Conservation (phyloP, 2,329 filamentous ascomycete genomes). For the Ampelomyces quisqualis region DNA sequence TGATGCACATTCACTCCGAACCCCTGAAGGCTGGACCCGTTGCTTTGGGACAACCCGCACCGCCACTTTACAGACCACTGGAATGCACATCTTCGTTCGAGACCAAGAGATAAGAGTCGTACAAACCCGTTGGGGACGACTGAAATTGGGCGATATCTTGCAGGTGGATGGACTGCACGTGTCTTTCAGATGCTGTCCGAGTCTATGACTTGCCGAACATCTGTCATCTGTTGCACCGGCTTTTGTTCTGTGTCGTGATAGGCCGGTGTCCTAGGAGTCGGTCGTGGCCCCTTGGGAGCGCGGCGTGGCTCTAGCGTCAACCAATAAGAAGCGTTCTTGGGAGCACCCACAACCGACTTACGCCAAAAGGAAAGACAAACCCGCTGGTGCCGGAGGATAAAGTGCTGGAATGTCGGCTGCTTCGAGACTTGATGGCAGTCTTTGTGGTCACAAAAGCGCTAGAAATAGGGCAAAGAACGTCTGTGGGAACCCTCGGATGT, state of each 20-base stretch:
- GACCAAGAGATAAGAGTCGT: conserved; percentile 1
- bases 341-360: not conserved
- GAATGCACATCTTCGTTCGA: not conserved
- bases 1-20: conserved; percentile 10
- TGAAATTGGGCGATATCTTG: too few species aligned
- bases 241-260: conserved; percentile 1
- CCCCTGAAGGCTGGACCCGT: conserved; percentile 14
- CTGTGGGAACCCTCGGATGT: too few species aligned
- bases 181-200: too few species aligned
- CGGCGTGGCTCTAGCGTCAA: conserved; percentile 6
- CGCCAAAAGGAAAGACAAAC: conserved; percentile 3
- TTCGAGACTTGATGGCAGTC: too few species aligned
- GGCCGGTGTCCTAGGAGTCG: too few species aligned
- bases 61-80: conserved; percentile 6
- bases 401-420: too few species aligned
- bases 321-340: conserved; percentile 13
- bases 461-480: too few species aligned
- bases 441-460: too few species aligned
- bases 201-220: not conserved
- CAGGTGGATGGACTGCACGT: too few species aligned
- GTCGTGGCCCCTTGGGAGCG: not conserved
- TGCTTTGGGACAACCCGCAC: conserved; percentile 28
- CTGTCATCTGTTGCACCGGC: conserved; percentile 5
- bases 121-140: too few species aligned
- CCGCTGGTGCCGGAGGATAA: conserved; percentile 7